phyloP scores from a whole-genome alignment of 208 protist genomes.

The Wallacemonas rigidus region DNA sequence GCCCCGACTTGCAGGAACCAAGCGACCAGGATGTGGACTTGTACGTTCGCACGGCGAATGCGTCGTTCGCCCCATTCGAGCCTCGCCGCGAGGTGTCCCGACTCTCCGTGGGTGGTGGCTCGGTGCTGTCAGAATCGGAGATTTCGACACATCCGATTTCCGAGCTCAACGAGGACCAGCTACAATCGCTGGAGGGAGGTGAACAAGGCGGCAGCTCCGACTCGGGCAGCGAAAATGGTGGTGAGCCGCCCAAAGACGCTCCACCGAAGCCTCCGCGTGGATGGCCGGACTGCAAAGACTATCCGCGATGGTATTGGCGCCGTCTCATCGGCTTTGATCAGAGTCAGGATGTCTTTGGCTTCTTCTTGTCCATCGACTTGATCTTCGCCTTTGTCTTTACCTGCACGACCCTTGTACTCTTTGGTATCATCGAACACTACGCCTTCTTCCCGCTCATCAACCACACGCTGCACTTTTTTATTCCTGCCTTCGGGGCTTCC shows the following conservation, averaged over 20 bases:
- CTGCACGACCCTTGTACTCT: slow-evolving; percentile 44
- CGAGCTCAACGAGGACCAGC: not conserved
- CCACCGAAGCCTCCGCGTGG: slow-evolving; percentile 26
- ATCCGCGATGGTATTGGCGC: slow-evolving; percentile 56
- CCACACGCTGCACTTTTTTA: slow-evolving; percentile 42
- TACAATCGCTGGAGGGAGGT: slow-evolving; percentile 1
- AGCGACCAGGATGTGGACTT: slow-evolving; percentile 14
- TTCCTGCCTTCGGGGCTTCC: slow-evolving; percentile 62
- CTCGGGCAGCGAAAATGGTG: not conserved
- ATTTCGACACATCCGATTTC: slow-evolving; percentile 21
- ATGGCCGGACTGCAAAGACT: slow-evolving; percentile 35
- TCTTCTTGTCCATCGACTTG: slow-evolving; percentile 49
- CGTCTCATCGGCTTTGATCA: slow-evolving; percentile 61
- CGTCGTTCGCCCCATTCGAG: not conserved
- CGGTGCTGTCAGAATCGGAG: slow-evolving; percentile 30
- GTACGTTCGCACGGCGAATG: slow-evolving; percentile 9
- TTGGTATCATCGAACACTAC: slow-evolving; percentile 64
- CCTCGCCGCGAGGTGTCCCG: slow-evolving; percentile 20
- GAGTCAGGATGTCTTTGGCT: slow-evolving; percentile 49
- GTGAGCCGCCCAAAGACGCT: slow-evolving; percentile 3
- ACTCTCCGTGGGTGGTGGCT: slow-evolving; percentile 23
- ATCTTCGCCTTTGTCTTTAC: slow-evolving; percentile 55
- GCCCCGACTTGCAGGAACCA: not conserved
- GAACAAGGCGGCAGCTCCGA: not conserved
- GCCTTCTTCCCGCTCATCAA: slow-evolving; percentile 46